phyloP scores from a whole-genome alignment of 129 eudicot genomes.

The Gnaphalium uliginosum region DNA sequence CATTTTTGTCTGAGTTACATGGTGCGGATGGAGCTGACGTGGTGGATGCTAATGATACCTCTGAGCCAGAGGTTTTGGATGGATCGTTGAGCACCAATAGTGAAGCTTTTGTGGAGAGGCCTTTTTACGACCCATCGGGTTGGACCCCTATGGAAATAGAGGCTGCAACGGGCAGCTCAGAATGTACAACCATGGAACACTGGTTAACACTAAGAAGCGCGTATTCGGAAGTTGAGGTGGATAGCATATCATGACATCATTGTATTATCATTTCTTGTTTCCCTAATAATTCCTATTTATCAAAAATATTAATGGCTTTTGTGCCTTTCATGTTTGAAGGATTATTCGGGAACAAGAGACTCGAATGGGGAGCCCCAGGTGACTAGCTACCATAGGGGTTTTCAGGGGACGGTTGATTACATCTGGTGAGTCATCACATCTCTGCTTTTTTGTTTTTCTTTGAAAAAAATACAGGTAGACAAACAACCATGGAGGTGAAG shows the following conservation, averaged over 20 bases:
- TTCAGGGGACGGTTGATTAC: slow-evolving; percentile 90
- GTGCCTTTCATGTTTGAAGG: slow-evolving; percentile 46
- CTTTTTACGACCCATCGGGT: slow-evolving; percentile 52
- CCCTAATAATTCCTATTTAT: not conserved
- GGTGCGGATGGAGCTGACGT: slow-evolving; percentile 32
- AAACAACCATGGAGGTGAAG: slow-evolving; percentile 11
- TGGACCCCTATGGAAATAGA: slow-evolving; percentile 94
- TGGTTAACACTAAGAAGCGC: slow-evolving; percentile 65
- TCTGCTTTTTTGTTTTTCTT: not conserved
- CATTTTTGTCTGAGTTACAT: slow-evolving; percentile 50
- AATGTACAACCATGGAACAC: slow-evolving; percentile 65
- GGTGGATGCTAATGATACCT: slow-evolving; percentile 26
- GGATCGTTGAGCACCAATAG: slow-evolving; percentile 25
- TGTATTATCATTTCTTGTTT: slow-evolving; percentile 12
- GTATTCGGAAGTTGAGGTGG: slow-evolving; percentile 84
- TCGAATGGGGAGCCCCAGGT: slow-evolving; percentile 81
- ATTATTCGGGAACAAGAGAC: slow-evolving; percentile 70
- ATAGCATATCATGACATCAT: slow-evolving; percentile 14
- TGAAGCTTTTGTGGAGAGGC: slow-evolving; percentile 34
- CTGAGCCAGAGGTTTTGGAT: slow-evolving; percentile 28
- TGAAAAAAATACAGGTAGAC: not conserved
- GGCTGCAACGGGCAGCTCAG: slow-evolving; percentile 75
- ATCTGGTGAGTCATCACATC: slow-evolving; percentile 63
- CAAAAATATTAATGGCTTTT: not conserved
- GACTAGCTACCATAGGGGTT: slow-evolving; percentile 86